Conservation (phyloP, 495 filamentous ascomycete species). For the Penicillium coprophilum region DNA sequence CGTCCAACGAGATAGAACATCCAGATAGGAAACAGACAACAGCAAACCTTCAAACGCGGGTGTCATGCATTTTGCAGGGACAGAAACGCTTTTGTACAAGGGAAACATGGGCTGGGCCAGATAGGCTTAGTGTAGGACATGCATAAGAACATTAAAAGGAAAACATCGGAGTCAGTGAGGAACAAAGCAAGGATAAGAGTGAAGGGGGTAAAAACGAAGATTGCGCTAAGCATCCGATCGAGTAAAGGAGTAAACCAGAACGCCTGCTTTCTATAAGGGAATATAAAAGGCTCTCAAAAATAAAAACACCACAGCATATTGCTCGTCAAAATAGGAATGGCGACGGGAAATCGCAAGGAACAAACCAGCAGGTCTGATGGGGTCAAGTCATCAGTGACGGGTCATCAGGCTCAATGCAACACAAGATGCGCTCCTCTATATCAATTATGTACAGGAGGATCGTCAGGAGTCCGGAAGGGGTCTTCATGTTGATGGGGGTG, state of each 20-base stretch:
- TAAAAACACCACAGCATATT: conserved; percentile 32
- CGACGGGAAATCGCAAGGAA: conserved; percentile 28
- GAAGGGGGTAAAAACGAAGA: conserved; percentile 19
- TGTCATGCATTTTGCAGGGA: conserved; percentile 18
- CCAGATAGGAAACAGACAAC: conserved; percentile 18
- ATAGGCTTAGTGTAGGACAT: conserved; percentile 25
- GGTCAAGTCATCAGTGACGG: conserved; percentile 35
- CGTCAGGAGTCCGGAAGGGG: conserved; percentile 39
- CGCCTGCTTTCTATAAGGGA: conserved; percentile 50
- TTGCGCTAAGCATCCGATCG: conserved; percentile 37
- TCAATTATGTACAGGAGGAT: conserved; percentile 36
- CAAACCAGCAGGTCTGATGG: conserved; percentile 27
- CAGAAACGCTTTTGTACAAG: conserved; percentile 45
- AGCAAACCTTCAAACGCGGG: conserved; percentile 20
- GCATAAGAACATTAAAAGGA: conserved; percentile 16
- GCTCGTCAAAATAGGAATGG: conserved; percentile 31
- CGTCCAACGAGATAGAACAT: conserved; percentile 18
- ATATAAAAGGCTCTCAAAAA: conserved; percentile 38
- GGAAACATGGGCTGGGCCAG: conserved; percentile 14
- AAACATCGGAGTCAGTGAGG: conserved; percentile 12
- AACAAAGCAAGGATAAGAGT: conserved; percentile 11
- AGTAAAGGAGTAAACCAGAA: conserved; percentile 39
- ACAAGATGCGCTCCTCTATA: conserved; percentile 25
- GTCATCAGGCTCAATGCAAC: conserved; percentile 35
- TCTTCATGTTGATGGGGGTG: conserved; percentile 25